Evolutionary conservation across 208 protist genomes (phyloP), one percentile per base, ranked within the genome.

Genomic region (Paratrypanosoma confusum): DNA sequence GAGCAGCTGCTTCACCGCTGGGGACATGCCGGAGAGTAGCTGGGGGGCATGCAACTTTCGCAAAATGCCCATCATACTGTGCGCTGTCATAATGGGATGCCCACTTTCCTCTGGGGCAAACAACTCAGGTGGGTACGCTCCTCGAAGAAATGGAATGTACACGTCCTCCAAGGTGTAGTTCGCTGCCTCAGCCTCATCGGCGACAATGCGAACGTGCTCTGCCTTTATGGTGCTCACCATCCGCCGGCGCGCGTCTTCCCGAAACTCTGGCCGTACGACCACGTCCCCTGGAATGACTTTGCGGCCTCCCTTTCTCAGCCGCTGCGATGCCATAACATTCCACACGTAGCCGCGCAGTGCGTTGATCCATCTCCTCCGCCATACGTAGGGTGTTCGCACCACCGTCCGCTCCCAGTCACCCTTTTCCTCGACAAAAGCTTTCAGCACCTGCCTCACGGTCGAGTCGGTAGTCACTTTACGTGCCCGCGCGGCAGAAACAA

Each of bases 91-190:
- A 36, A 91, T 71, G 14, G 78, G 77, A 47, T 91, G 81, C 20
- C 60, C 32, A 3, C 71, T 73, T 1, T 43, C 46, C 17, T 83
- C 57, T 3, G 66, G 57, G 17, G 77, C 77, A 44, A 87, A 77
- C 22, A 78, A 54, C 6, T 78, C 58, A 20, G 47, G 45, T n/a
- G 77, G 74, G 39, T 73, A 82, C 23, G 50, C 39, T 11, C 83
- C 83, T 14, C 79, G 71, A 11, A 92, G 55, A 60, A 93, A 89
- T 0, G 83, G 83, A 25, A 93, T 48, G 32, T 69, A 85, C 14
- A 93, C 59, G 43, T 93, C 79, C 23, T 89, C 68, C 21, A 89
- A 56, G 24, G 61, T 61, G 36, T 57, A 79, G 17, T 31, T 26
- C 14, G 39, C 52, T 1, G 79, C 78, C 24, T 89, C 73, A 17